These are phyloP conservation scores for Diaporthe amygdali DNA, from an alignment of 2,329 filamentous ascomycete genomes.

Conservation along the genomic window DNA sequence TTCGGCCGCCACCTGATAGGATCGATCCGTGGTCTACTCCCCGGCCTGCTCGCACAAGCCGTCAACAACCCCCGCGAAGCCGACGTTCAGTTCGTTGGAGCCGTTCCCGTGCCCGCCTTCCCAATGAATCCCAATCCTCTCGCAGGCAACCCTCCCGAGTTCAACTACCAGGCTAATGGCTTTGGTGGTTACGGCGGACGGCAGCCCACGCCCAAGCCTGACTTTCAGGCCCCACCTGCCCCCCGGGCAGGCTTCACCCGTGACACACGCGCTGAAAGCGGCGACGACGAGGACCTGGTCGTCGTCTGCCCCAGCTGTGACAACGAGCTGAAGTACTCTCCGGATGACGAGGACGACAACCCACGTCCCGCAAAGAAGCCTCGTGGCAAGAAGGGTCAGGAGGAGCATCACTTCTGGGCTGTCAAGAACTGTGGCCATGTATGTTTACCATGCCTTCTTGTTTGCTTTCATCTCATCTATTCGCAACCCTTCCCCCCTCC, in stretches of 20 bases:
- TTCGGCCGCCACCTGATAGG: conserved; percentile 14
- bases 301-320: conserved; percentile 88
- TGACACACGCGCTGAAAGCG: conserved; percentile 34
- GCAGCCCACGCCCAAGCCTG: conserved; percentile 46
- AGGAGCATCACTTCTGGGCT: conserved; percentile 90
- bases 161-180: conserved; percentile 40
- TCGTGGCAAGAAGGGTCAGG: conserved; percentile 54
- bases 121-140: conserved; percentile 33
- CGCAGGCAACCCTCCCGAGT: conserved; percentile 34
- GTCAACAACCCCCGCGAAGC: conserved; percentile 30
- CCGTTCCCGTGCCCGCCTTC: conserved; percentile 20
- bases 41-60: background rate
- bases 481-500: background rate
- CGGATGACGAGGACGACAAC: conserved; percentile 41
- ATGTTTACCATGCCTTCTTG: conserved; percentile 37
- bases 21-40: conserved; percentile 9
- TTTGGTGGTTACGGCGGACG: conserved; percentile 30
- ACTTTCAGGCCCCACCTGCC: conserved; percentile 66
- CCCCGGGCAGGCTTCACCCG: conserved; percentile 81
- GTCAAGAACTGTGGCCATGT: conserved; percentile 93
- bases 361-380: conserved; percentile 42
- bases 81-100: conserved; percentile 34
- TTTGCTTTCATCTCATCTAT: background rate
- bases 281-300: conserved; percentile 72
- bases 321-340: conserved; percentile 80